phyloP scores from a whole-genome alignment of 108 stramenopile genomes.

The Mayamaea pseudoterrestris region DNA sequence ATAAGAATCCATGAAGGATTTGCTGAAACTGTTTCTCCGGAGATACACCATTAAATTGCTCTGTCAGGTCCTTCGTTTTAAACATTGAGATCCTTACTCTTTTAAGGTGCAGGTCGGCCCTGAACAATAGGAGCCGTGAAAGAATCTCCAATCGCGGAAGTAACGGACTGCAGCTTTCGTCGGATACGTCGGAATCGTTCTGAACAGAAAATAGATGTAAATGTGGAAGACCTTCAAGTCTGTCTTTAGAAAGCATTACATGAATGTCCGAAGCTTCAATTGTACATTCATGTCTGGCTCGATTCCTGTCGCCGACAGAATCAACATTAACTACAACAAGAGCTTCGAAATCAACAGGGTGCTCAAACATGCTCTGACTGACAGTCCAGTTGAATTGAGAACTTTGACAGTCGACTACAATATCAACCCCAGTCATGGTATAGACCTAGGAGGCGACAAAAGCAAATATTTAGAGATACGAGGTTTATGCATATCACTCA shows the following conservation, averaged over 20 bases:
- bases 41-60: background rate
- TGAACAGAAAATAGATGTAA: background rate
- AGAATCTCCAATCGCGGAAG: constrained; percentile 27
- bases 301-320: constrained; percentile 17
- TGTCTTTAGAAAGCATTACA: constrained; percentile 18
- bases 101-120: constrained; percentile 15
- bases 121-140: constrained; percentile 16
- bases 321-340: constrained; percentile 11
- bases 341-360: constrained; percentile 26
- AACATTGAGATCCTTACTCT: constrained; percentile 19
- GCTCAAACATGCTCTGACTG: constrained; percentile 12
- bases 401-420: no score
- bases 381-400: no score
- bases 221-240: constrained; percentile 16
- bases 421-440: no score
- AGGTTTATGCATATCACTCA: no score
- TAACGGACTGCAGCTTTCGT: background rate
- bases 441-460: no score
- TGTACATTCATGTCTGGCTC: constrained; percentile 19
- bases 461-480: no score
- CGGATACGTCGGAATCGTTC: background rate
- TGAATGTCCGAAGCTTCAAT: constrained; percentile 30
- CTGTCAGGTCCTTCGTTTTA: constrained; percentile 8
- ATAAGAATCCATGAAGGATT: constrained; percentile 29
- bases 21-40: constrained; percentile 33